These are phyloP conservation scores for Pseudogymnoascus sp. DNA, from an alignment of 2,329 filamentous ascomycete genomes.

Conservation along the genomic window DNA sequence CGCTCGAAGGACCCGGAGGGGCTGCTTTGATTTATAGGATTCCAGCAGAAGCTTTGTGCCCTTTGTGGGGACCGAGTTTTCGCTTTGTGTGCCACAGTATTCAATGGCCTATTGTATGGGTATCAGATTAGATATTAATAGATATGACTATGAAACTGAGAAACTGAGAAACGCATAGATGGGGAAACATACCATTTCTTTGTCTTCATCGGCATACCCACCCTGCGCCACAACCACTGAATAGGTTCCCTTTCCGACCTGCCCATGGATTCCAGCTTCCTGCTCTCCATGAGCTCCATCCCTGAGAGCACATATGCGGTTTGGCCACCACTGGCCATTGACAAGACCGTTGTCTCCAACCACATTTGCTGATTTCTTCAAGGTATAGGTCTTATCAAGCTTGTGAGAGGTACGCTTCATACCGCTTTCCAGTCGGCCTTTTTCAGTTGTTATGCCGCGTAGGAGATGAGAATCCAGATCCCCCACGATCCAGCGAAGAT, in stretches of 20 bases:
- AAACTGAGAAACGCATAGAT: neutral
- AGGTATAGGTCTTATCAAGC: conserved; percentile 12
- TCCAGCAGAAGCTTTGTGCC: conserved; percentile 39
- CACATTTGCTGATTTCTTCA: conserved; percentile 16
- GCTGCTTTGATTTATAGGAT: conserved; percentile 30
- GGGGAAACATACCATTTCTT: conserved; percentile 30
- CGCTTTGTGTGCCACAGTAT: conserved; percentile 43
- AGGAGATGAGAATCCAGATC: conserved; percentile 40
- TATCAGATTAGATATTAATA: neutral
- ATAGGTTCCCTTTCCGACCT: conserved; percentile 38
- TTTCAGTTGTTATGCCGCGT: conserved; percentile 23
- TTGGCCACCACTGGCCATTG: conserved; percentile 45
- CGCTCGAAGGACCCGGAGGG: conserved; percentile 46
- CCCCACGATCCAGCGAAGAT: conserved; percentile 36
- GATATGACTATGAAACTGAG: neutral
- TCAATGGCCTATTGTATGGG: conserved; percentile 32
- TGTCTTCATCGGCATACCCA: conserved; percentile 42
- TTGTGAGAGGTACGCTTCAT: conserved; percentile 14
- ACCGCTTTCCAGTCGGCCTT: conserved; percentile 15
- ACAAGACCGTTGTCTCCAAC: conserved; percentile 27
- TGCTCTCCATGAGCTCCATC: conserved; percentile 45
- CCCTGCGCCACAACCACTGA: conserved; percentile 44
- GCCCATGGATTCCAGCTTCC: conserved; percentile 45
- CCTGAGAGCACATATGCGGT: conserved; percentile 40
- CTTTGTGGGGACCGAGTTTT: conserved; percentile 27